Conservation (phyloP, 352 stramenopile genomes). For the Globisporangium barbulae region DNA sequence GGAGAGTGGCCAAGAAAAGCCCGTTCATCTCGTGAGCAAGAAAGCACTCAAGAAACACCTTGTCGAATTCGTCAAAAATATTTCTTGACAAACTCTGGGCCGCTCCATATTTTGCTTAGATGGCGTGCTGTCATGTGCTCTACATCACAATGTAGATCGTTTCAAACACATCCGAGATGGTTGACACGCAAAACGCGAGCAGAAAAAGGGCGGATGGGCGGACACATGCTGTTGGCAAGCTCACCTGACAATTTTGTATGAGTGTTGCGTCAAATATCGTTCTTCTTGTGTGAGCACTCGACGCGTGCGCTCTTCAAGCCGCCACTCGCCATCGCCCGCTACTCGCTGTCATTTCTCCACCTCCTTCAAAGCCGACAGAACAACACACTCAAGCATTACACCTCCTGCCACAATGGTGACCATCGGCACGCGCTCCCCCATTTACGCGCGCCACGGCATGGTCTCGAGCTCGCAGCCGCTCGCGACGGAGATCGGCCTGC, state of each 20-base stretch:
- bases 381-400: neutral
- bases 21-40: no score
- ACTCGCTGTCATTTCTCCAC: neutral
- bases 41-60: no score
- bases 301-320: conserved; percentile 2
- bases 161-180: neutral
- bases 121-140: neutral
- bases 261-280: conserved; percentile 2
- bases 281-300: neutral
- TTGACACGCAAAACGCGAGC: conserved; percentile 5
- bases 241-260: neutral
- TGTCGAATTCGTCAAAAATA: no score
- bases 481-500: conserved; percentile 90
- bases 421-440: conserved; percentile 75
- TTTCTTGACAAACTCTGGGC: no score
- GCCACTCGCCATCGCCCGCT: neutral
- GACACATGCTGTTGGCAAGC: neutral
- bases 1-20: no score
- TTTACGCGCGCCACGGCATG: conserved; percentile 90
- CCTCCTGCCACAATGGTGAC: conserved; percentile 32
- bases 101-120: neutral
- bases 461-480: conserved; percentile 93
- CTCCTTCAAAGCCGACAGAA: conserved; percentile 8
- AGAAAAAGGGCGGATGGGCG: conserved; percentile 2
- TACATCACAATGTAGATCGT: neutral